Evolutionary conservation across 2,329 filamentous ascomycete species (phyloP), one percentile per base, ranked within the genome.

Genomic region (Exophiala viscosa): DNA sequence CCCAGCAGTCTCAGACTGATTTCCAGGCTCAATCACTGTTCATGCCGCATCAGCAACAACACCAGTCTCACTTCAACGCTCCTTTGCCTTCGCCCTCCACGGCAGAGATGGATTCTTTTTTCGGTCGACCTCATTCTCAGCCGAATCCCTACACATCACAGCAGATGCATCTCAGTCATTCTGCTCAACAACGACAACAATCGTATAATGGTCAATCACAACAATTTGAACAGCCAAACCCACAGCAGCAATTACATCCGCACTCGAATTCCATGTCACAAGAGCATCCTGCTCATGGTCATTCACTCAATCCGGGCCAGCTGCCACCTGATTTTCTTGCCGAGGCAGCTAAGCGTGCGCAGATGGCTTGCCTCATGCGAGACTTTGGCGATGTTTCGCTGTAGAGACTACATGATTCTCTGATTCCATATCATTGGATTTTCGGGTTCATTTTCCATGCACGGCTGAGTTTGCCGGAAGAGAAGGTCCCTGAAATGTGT

Each of bases 281-380:
- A 36, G 51, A 55, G 14, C 60, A 58, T 44, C 57, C 54, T 44
- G 48, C 52, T 13, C 52, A 56, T 36, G 28, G 41, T n/a, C 43
- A 56, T 14, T 23, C 47, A 31, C 35, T 55, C 38, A 54, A 52
- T 35, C 55, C 59, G 1, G 75, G 77, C 8, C 77, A 77, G 3
- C 90, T 90, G 66, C 78, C 95, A 55, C 83, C 85, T 64, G 86
- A 95, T 70, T 88, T 92, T 65, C 81, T 96, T 38, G 91, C 91
- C 33, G 92, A 97, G 75, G 92, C 92, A 1, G 92, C 90, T 39
- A 96, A 95, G 73, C 80, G 91, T 38, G 92, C 92, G 8, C 90
- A 96, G 71, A 88, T 96, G 78, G 89, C 89, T 38, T 84, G 90
- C 65, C 76, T 96, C 68, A 87, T 91, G 78, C 81, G 91, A 57